These are phyloP conservation scores for Stachybotrys echinatus DNA, from an alignment of 2,329 filamentous ascomycete species.

Conservation along the genomic window DNA sequence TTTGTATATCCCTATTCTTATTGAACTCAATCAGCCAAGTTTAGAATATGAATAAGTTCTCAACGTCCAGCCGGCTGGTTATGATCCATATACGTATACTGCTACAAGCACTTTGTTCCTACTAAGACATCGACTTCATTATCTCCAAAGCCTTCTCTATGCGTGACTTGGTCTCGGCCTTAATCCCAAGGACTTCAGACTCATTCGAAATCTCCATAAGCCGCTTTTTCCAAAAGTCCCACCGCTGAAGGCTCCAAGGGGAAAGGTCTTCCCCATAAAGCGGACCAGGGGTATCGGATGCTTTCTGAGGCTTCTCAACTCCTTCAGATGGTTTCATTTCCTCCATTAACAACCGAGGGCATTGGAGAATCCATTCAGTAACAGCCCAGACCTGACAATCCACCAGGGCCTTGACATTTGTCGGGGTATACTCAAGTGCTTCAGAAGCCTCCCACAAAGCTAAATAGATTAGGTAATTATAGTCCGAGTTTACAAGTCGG, in stretches of 20 bases:
- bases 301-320: background rate
- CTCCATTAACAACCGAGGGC: background rate
- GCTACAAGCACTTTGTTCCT: no score
- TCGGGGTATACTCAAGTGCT: background rate
- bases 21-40: no score
- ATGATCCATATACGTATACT: no score
- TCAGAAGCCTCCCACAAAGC: background rate
- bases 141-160: background rate
- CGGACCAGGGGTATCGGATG: background rate
- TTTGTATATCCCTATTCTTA: no score
- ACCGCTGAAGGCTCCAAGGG: conserved; percentile 7
- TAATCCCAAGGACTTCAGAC: background rate
- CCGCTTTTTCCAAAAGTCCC: conserved; percentile 2
- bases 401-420: background rate
- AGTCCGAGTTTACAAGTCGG: background rate
- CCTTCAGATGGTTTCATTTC: background rate
- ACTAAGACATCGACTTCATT: background rate
- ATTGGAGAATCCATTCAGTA: background rate
- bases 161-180: background rate
- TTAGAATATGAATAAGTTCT: no score
- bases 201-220: background rate
- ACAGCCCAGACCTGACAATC: background rate
- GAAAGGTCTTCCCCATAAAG: background rate
- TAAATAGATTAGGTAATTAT: background rate
- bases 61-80: no score